phyloP scores from a whole-genome alignment of 176 grass and related monocot genomes.

The Miscanthus lutarioriparius region DNA sequence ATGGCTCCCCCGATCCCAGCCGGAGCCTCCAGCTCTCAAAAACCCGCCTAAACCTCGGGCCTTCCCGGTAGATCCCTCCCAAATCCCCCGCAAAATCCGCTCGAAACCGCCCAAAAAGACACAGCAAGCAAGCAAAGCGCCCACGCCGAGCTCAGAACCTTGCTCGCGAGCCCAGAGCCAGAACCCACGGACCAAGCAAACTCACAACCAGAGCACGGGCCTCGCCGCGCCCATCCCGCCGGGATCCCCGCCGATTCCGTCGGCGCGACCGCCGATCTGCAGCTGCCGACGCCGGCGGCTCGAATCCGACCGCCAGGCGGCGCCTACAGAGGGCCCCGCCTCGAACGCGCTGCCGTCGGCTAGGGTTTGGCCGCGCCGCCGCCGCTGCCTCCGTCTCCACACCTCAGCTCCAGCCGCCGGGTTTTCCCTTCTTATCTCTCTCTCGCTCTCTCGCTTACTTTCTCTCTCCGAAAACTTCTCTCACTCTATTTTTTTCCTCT shows the following conservation, averaged over 20 bases:
- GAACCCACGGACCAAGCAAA: constrained; percentile 1
- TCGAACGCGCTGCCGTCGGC: neutral
- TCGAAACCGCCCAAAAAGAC: constrained; percentile 20
- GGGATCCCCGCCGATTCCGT: constrained; percentile 64
- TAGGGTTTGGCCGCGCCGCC: constrained; percentile 56
- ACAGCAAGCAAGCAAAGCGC: neutral
- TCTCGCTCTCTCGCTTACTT: constrained; percentile 6
- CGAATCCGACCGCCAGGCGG: constrained; percentile 17
- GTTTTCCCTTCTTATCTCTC: constrained; percentile 36
- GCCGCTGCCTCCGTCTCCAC: constrained; percentile 11
- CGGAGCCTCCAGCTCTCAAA: constrained; percentile 79
- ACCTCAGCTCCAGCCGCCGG: constrained; percentile 47
- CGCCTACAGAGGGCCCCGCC: neutral
- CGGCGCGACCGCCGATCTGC: constrained; percentile 55
- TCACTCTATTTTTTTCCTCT: constrained; percentile 47
- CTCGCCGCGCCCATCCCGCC: constrained; percentile 18
- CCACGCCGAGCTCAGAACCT: constrained; percentile 17
- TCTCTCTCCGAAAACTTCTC: constrained; percentile 53
- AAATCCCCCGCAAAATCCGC: constrained; percentile 43
- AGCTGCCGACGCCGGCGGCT: constrained; percentile 37
- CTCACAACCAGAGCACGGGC: neutral
- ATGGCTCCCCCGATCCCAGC: constrained; percentile 75
- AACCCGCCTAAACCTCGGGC: constrained; percentile 48
- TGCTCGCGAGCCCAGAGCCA: neutral
- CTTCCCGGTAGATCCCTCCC: constrained; percentile 54